Evolutionary conservation across 2,329 filamentous ascomycete species (phyloP).

Genomic region (Fusarium citri): DNA sequence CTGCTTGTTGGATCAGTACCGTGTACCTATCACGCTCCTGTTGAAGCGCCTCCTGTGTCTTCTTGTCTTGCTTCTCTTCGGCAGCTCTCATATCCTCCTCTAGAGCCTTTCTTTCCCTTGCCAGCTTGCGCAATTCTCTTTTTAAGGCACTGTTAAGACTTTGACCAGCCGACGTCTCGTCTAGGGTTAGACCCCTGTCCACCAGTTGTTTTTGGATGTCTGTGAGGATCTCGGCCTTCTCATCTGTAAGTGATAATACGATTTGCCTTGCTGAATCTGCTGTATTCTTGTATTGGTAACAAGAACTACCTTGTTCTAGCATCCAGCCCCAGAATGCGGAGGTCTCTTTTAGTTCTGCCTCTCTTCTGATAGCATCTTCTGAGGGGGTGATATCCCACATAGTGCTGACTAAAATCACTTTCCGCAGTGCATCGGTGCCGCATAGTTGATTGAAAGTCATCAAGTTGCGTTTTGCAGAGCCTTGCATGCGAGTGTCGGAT

Average conservation of each 20-base stretch:
- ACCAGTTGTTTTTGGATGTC: slow-evolving; percentile 21
- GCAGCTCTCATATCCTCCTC: slow-evolving; percentile 5
- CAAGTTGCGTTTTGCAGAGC: slow-evolving; percentile 25
- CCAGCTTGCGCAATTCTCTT: slow-evolving; percentile 1
- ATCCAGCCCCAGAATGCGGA: slow-evolving; percentile 32
- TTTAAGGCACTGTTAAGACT: slow-evolving; percentile 4
- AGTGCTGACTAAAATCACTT: slow-evolving; percentile 5
- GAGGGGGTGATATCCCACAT: slow-evolving; percentile 17
- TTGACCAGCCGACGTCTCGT: slow-evolving; percentile 9
- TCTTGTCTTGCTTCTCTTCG: background rate
- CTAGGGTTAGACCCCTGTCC: slow-evolving; percentile 1
- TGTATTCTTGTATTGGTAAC: slow-evolving; percentile 10
- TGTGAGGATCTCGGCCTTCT: background rate
- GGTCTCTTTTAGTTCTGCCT: slow-evolving; percentile 14
- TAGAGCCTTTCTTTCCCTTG: background rate
- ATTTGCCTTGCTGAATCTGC: slow-evolving; percentile 10
- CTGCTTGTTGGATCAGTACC: slow-evolving; percentile 15
- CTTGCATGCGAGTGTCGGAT: slow-evolving; percentile 24
- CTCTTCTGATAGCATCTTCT: background rate
- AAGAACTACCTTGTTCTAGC: slow-evolving; percentile 10
- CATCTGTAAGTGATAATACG: background rate
- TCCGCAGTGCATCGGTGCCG: slow-evolving; percentile 14
- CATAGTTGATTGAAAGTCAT: slow-evolving; percentile 24
- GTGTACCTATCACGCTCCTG: slow-evolving; percentile 25
- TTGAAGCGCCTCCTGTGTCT: background rate